Evolutionary conservation across 257 asterid genomes (phyloP), one percentile per base, ranked within the genome.

Genomic region (Capsicum baccatum): DNA sequence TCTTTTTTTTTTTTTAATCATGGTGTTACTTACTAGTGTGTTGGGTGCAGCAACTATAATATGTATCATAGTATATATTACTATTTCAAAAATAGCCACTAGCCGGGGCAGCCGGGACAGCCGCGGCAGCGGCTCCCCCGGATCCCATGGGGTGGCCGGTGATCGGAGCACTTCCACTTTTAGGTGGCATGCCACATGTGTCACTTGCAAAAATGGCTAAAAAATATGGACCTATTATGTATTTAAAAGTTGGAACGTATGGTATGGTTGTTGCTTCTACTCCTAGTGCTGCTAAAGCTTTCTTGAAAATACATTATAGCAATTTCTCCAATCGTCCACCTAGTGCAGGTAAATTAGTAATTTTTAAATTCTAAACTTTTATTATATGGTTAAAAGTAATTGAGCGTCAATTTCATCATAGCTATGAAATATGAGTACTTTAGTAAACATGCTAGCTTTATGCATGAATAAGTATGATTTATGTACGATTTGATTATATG

Each of bases 141-240:
- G 94, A 92, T 44, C 93, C 92, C 0, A 73, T 21, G 42, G 92
- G 93, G 19, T 91, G 88, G 76, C 94, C 93, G 69, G 68, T 91
- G 37, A 73, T 91, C 16, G 92, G 93, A 2, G 85, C 88, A 8
- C 93, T 91, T 15, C 93, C 91, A 6, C 87, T 85, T 9, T 11
- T 91, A 66, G 92, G 94, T 9, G 55, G 35, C 85, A 90, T 89
- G 93, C 94, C 93, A 2, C 94, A 91, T 64, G 84, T 82, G 5
- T 70, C 89, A 2, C 85, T 89, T 10, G 92, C 94, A 7, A 84
- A 89, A 13, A 88, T 91, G 94, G 91, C 94, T 33, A 86, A 85
- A 70, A 84, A 47, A 4, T 87, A 90, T 39, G 93, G 94, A 13
- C 92, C 93, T 5, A 58, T 90, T 10, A 90, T 90, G 84, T 90